Conservation (phyloP, 2,329 filamentous ascomycete genomes). For the Paradendryphiella salina region DNA sequence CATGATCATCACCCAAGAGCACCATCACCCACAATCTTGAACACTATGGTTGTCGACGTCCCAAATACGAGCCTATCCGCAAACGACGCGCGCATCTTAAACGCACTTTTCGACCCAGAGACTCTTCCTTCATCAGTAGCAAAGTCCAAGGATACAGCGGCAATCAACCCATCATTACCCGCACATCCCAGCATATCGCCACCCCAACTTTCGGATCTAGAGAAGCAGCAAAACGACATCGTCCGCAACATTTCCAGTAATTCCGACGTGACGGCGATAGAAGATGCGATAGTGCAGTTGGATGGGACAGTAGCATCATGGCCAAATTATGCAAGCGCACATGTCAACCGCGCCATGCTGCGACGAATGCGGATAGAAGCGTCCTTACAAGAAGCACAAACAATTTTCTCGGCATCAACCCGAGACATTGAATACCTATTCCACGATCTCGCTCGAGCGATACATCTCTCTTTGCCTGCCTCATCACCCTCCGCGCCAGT, state of each 20-base stretch:
- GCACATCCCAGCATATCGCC: slow-evolving; percentile 48
- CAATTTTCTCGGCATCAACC: slow-evolving; percentile 21
- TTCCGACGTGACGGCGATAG: slow-evolving; percentile 18
- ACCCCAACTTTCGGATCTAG: slow-evolving; percentile 45
- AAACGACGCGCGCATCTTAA: slow-evolving; percentile 46
- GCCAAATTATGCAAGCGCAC: slow-evolving; percentile 70
- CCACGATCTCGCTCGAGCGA: slow-evolving; percentile 52
- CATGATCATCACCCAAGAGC: background rate
- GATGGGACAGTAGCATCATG: slow-evolving; percentile 60
- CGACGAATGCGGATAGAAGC: slow-evolving; percentile 59
- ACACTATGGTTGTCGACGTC: slow-evolving; percentile 26
- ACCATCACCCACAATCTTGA: background rate
- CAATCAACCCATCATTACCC: slow-evolving; percentile 50
- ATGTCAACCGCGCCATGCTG: slow-evolving; percentile 75
- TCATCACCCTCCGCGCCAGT: slow-evolving; percentile 53
- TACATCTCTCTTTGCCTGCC: slow-evolving; percentile 56
- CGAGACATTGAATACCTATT: slow-evolving; percentile 31
- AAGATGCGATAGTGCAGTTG: slow-evolving; percentile 48
- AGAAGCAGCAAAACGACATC: slow-evolving; percentile 53
- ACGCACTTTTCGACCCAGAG: slow-evolving; percentile 49
- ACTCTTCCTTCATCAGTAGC: slow-evolving; percentile 55
- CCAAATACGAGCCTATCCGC: slow-evolving; percentile 54
- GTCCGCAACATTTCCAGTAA: slow-evolving; percentile 33
- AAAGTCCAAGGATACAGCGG: slow-evolving; percentile 48
- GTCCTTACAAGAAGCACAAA: slow-evolving; percentile 7